These are phyloP conservation scores for Lagenaria siceraria DNA, from an alignment of 306 rosid genomes.

Conservation along the genomic window DNA sequence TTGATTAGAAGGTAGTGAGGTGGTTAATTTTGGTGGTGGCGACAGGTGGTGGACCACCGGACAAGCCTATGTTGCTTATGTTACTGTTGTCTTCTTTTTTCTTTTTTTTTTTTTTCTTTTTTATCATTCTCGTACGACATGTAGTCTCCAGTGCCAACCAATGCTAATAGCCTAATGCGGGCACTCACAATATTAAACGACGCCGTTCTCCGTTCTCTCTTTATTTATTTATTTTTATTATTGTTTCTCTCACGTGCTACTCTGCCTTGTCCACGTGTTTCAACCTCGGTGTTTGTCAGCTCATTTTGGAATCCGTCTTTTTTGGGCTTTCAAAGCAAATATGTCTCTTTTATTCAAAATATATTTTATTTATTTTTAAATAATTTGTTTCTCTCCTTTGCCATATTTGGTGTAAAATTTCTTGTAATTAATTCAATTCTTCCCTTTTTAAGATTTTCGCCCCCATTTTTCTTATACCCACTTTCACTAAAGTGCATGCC, in stretches of 20 bases:
- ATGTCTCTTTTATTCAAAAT: not conserved
- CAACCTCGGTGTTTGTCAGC: not conserved
- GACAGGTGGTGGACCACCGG: conserved; percentile 3
- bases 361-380: not conserved
- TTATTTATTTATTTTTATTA: too few species aligned
- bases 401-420: not conserved
- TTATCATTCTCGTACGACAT: not conserved
- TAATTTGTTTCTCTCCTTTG: not conserved
- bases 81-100: not conserved
- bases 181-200: not conserved
- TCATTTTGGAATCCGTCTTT: not conserved
- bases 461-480: not conserved
- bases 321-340: not conserved
- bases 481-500: too few species aligned
- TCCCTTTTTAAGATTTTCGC: not conserved
- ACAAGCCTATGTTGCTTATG: not conserved
- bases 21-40: not conserved
- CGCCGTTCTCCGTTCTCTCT: not conserved
- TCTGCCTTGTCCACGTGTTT: not conserved
- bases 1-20: not conserved
- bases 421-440: not conserved
- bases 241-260: not conserved
- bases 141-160: not conserved
- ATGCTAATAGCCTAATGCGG: not conserved
- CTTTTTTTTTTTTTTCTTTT: not conserved